Percentiles rank a stretch among this genome's conserved stretches.
Conservation (phyloP, 306 rosid genomes). For the Vachellia collinsii region DNA sequence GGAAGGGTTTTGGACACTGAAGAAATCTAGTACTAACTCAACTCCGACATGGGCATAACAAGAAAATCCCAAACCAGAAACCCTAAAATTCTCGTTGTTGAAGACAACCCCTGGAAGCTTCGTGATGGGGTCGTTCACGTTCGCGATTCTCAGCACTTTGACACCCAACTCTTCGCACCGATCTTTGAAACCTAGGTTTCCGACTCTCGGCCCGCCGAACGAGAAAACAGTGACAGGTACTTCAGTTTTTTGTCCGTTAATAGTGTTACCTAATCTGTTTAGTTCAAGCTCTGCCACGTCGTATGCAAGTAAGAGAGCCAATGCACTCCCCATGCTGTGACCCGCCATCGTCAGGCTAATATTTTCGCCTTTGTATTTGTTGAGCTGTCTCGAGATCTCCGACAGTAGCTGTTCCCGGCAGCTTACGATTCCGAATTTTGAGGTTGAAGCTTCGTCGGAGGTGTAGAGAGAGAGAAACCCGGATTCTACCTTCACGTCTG, state of each 20-base stretch:
- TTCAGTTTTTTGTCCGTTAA: background rate
- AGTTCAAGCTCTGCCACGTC: constrained; percentile 84
- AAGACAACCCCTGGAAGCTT: constrained; percentile 83
- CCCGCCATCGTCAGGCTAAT: constrained; percentile 82
- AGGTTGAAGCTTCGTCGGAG: constrained; percentile 57
- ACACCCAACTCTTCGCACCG: constrained; percentile 89
- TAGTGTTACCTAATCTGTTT: constrained; percentile 26
- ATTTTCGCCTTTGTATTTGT: constrained; percentile 57
- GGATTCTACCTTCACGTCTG: constrained; percentile 76
- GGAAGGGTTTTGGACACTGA: constrained; percentile 81
- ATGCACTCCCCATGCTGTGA: constrained; percentile 95
- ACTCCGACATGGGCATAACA: constrained; percentile 94
- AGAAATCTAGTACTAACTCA: constrained; percentile 75
- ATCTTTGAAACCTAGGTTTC: constrained; percentile 66
- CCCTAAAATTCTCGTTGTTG: constrained; percentile 88
- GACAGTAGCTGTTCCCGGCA: constrained; percentile 91
- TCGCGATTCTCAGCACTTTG: constrained; percentile 68
- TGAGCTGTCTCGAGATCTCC: constrained; percentile 65
- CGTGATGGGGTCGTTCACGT: constrained; percentile 86
- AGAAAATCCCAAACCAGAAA: constrained; percentile 69
- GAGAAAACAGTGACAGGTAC: constrained; percentile 73
- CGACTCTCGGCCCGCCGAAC: constrained; percentile 90
- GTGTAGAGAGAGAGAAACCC: constrained; percentile 86
- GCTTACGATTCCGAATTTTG: constrained; percentile 63
- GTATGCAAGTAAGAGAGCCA: constrained; percentile 82